A percentile compares a stretch with the other conserved stretches of the same genome.
These are phyloP conservation scores for Spirogloea muscicola DNA, from an alignment of 139 green algal species.

Conservation along the genomic window DNA sequence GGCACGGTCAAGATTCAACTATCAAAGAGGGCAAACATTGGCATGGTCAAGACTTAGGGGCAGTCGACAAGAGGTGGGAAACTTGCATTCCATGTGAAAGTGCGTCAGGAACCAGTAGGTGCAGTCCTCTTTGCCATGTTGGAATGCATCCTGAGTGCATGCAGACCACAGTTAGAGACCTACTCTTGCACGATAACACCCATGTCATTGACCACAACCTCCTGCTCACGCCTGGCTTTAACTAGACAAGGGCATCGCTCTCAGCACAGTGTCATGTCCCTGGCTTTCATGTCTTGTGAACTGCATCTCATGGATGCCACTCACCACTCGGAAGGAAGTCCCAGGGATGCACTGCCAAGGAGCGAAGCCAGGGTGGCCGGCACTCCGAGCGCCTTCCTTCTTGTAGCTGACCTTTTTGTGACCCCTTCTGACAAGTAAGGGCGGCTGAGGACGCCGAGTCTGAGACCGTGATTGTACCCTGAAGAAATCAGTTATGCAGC, in stretches of 20 bases:
- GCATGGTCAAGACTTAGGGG: neutral
- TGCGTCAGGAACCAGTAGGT: slow-evolving; percentile 54
- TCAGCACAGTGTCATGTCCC: neutral
- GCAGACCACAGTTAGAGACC: neutral
- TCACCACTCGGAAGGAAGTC: slow-evolving; percentile 15
- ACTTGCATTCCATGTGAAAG: slow-evolving; percentile 45
- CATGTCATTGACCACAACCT: neutral
- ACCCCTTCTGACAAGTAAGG: no score
- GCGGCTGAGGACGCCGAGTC: no score
- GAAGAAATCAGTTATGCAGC: no score
- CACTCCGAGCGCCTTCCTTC: no score
- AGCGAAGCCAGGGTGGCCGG: no score
- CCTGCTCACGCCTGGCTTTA: neutral
- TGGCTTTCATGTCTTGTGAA: neutral
- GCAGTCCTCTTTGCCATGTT: neutral
- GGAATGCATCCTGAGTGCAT: slow-evolving; percentile 30
- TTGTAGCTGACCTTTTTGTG: no score
- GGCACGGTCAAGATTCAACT: no score
- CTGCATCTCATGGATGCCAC: neutral
- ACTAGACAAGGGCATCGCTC: neutral
- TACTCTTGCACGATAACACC: neutral
- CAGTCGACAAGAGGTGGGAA: slow-evolving; percentile 1
- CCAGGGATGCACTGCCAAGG: slow-evolving; percentile 14
- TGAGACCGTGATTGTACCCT: no score
- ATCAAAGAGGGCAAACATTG: no score